Evolutionary conservation across 2,329 filamentous ascomycete genomes (phyloP).

Genomic region (Fusarium chuoi): DNA sequence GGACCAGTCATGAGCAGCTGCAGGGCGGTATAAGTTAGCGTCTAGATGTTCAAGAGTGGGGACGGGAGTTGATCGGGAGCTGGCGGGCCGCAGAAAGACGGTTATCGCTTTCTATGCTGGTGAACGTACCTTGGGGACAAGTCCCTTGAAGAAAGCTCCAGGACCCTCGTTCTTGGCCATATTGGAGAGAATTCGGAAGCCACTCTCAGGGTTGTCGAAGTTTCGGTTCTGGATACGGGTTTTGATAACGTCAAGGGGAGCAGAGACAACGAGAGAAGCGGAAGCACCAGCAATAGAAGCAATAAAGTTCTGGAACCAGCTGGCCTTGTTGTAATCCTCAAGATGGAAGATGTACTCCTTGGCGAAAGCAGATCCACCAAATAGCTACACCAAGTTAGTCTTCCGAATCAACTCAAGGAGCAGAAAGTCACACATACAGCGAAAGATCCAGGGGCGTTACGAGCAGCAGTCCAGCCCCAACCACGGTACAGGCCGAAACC

Average conservation of each 20-base stretch:
- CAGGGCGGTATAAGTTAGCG: constrained; percentile 31
- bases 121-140: constrained; percentile 81
- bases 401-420: not conserved
- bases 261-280: constrained; percentile 95
- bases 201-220: constrained; percentile 96
- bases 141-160: constrained; percentile 94
- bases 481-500: constrained; percentile 96
- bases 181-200: constrained; percentile 88
- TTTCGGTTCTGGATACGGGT: constrained; percentile 98
- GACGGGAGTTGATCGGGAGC: constrained; percentile 5
- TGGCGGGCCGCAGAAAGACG: not conserved
- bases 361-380: constrained; percentile 95
- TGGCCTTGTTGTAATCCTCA: constrained; percentile 92
- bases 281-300: constrained; percentile 95
- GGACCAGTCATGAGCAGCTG: constrained; percentile 97
- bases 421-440: constrained; percentile 70
- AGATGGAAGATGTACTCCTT: constrained; percentile 96
- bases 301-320: constrained; percentile 96
- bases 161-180: constrained; percentile 93
- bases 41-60: constrained; percentile 20
- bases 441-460: constrained; percentile 96
- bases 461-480: constrained; percentile 96
- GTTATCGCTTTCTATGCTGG: not conserved
- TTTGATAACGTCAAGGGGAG: constrained; percentile 97
- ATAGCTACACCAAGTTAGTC: constrained; percentile 70